Base-by-base conservation (phyloP, 2,329 filamentous ascomycete species). In the Periconia macrospinosa region DNA sequence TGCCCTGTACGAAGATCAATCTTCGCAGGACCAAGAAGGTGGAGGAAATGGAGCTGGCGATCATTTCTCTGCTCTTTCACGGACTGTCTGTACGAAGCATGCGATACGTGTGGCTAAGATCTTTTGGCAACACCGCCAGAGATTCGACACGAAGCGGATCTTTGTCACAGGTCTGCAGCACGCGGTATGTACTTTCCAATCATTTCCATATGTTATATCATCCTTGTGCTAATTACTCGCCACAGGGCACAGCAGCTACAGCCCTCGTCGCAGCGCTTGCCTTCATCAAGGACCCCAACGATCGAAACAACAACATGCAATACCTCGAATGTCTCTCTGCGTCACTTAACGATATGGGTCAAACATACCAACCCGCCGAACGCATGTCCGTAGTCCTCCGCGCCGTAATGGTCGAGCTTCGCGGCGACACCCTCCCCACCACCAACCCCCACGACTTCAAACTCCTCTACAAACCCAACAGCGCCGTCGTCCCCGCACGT, bases 61-160 rank as follows among this genome's bases (percentile, higher is more conserved):
- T 52, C 75, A 77, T 55, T 78, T 77, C 55, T 78, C 74, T 6
- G 75, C 76, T 5, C 62, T 83, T 20, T 80, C 79, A 2, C 75
- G 81, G 17, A 79, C 75, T 48, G 81, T 82, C 50, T 83, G 81
- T 68, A 82, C 79, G 0, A 81, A 82, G 47, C 81, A 83, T 55
- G 81, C 81, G 3, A 79, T 83, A 51, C 71, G 79, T 0, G 78
- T 83, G 0, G 78, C 80, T 0, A 74, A 78, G 19, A 82, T 83
- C 53, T 83, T 83, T 60, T 81, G 79, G 79, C 80, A 82, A 54
- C 80, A 83, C 57, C 75, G 81, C 0, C 79, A 81, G 62, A 74
- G 78, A 2, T 82, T 82, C 49, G 77, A 81, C 49, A 79, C 78
- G 1, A 76, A 75, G 51, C 80, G 79, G 52, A 81, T 82, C 18